A percentile compares a stretch with the other conserved stretches of the same genome.
Evolutionary conservation across 176 grass and related monocot genomes (phyloP).

Genomic region (Zea mays): Zm-B73-REFERENCE-NAM-5.0 NC_050103.1:107130001-107130500

Average conservation of each 20-base stretch:
- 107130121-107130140: constrained; percentile 10
- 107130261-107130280: constrained; percentile 53
- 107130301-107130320: constrained; percentile 34
- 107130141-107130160: constrained; percentile 29
- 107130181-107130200: constrained; percentile 91
- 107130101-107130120: constrained; percentile 19
- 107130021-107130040: constrained; percentile 52
- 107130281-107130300: constrained; percentile 48
- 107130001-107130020: constrained; percentile 68
- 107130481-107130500: constrained; percentile 68
- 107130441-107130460: constrained; percentile 51
- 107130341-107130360: constrained; percentile 63
- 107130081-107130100: constrained; percentile 26
- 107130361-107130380: constrained; percentile 89
- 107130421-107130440: constrained; percentile 54
- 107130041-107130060: constrained; percentile 47
- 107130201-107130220: constrained; percentile 83
- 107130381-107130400: constrained; percentile 93
- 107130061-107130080: constrained; percentile 77
- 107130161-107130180: constrained; percentile 90
- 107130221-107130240: constrained; percentile 69
- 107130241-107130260: constrained; percentile 40
- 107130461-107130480: constrained; percentile 80
- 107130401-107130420: constrained; percentile 70
- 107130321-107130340: constrained; percentile 47